phyloP scores from a whole-genome alignment of 2,329 filamentous ascomycete species.

The Tolypocladium tundrense region DNA sequence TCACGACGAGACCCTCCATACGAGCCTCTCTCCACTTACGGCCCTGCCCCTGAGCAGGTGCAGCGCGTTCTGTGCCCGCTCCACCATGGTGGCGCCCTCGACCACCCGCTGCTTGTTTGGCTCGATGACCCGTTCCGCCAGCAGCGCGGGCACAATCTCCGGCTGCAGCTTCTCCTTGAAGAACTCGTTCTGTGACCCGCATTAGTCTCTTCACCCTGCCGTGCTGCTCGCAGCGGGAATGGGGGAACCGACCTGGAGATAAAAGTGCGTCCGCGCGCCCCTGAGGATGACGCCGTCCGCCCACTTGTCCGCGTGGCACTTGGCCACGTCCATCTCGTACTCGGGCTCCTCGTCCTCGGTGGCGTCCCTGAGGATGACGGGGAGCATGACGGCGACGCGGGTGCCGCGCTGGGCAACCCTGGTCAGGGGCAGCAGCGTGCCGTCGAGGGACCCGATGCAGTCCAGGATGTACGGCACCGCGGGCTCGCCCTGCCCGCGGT shows the following conservation, averaged over 20 bases:
- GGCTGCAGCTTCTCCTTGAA: conserved; percentile 44
- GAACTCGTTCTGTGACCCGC: conserved; percentile 35
- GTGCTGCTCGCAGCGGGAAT: neutral
- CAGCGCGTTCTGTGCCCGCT: conserved; percentile 28
- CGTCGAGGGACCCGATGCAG: conserved; percentile 41
- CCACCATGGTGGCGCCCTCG: conserved; percentile 26
- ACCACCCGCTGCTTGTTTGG: conserved; percentile 32
- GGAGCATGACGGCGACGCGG: conserved; percentile 48
- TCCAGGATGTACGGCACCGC: conserved; percentile 39
- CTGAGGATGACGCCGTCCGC: conserved; percentile 37
- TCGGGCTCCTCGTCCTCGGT: conserved; percentile 34
- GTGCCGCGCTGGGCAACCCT: conserved; percentile 37
- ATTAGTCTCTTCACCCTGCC: conserved; percentile 3
- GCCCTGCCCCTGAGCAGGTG: conserved; percentile 22
- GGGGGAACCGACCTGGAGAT: conserved; percentile 12
- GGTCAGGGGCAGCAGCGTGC: conserved; percentile 36
- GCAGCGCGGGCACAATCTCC: conserved; percentile 41
- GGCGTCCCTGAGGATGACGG: conserved; percentile 46
- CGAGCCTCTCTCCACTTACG: conserved; percentile 29
- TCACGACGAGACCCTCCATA: conserved; percentile 20
- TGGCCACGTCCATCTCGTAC: conserved; percentile 42
- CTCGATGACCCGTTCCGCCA: conserved; percentile 25
- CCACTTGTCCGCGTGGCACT: conserved; percentile 32
- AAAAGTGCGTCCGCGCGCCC: conserved; percentile 35
- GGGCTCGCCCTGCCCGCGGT: conserved; percentile 1